Conservation (phyloP, 345 rosid genomes). For the Salix udensis region DNA sequence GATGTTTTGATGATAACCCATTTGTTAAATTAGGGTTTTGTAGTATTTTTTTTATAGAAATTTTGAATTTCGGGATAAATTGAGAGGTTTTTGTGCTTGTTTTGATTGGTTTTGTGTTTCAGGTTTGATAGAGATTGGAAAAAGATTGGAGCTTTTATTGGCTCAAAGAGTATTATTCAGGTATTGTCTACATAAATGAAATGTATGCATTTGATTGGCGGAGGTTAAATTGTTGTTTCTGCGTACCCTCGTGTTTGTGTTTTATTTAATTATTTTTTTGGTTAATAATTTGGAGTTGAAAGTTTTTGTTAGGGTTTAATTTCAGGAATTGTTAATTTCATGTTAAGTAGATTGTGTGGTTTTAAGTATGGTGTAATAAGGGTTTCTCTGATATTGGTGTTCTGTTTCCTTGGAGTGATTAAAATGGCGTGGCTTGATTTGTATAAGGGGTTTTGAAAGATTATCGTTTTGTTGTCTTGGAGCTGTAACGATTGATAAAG, state of each 20-base stretch:
- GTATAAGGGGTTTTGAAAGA: background rate
- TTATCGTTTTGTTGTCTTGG: background rate
- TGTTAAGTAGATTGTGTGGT: background rate
- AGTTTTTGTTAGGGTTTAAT: background rate
- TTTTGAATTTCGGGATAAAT: background rate
- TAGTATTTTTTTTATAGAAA: background rate
- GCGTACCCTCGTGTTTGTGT: background rate
- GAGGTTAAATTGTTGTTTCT: background rate
- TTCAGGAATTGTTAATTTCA: background rate
- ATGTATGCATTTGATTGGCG: background rate
- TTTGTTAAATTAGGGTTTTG: background rate
- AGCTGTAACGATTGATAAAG: background rate
- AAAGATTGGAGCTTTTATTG: conserved; percentile 91
- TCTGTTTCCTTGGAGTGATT: background rate
- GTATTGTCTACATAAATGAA: conserved; percentile 29
- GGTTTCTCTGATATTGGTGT: background rate
- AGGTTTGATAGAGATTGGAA: conserved; percentile 98
- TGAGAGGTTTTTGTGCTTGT: background rate
- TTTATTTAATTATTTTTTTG: background rate
- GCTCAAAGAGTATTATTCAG: conserved; percentile 92
- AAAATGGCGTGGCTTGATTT: background rate
- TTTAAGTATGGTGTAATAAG: background rate
- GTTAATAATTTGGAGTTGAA: background rate
- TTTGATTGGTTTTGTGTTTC: background rate
- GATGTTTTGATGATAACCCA: background rate